Percentiles rank a stretch among this genome's conserved stretches.
phyloP scores from a whole-genome alignment of 1,284 basidiomycete genomes.

The Malassezia equina region DNA sequence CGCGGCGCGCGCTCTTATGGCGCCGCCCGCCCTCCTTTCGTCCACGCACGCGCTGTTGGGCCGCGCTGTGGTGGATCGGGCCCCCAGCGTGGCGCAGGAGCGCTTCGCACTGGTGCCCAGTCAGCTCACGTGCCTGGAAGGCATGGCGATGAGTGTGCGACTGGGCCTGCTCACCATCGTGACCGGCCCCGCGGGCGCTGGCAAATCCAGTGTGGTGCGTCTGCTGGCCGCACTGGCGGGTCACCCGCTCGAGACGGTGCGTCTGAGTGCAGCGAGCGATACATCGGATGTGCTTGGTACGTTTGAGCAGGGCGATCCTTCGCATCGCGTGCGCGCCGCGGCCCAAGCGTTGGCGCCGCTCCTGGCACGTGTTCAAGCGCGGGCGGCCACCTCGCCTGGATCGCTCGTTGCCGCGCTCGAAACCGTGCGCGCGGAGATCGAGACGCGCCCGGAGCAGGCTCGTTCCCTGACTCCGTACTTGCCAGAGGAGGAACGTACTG shows the following conservation, averaged over 20 bases:
- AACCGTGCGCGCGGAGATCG: not conserved
- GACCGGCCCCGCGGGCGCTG: constrained; percentile 63
- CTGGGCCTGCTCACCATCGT: constrained; percentile 81
- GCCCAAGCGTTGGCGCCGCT: constrained; percentile 1
- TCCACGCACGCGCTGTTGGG: constrained; percentile 64
- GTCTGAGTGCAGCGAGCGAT: constrained; percentile 78
- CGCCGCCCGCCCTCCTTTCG: constrained; percentile 1
- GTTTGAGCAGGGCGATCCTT: constrained; percentile 67
- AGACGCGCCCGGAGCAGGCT: not conserved
- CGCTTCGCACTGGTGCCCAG: constrained; percentile 55
- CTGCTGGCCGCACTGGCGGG: constrained; percentile 65
- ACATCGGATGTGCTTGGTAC: constrained; percentile 87
- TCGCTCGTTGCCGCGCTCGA: not conserved
- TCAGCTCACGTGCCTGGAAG: constrained; percentile 63
- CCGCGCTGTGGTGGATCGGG: constrained; percentile 55
- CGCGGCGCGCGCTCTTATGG: not conserved
- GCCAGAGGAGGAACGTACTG: not conserved
- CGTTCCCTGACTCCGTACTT: not conserved
- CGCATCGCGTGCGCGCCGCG: not conserved
- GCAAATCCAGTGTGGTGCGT: constrained; percentile 71
- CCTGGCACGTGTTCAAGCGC: not conserved
- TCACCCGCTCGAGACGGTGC: constrained; percentile 61
- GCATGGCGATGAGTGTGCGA: constrained; percentile 64
- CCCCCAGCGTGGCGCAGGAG: not conserved
- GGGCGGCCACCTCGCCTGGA: not conserved